Evolutionary conservation across 257 asterid species (phyloP).

Genomic region (Fraxinus excelsior): DNA sequence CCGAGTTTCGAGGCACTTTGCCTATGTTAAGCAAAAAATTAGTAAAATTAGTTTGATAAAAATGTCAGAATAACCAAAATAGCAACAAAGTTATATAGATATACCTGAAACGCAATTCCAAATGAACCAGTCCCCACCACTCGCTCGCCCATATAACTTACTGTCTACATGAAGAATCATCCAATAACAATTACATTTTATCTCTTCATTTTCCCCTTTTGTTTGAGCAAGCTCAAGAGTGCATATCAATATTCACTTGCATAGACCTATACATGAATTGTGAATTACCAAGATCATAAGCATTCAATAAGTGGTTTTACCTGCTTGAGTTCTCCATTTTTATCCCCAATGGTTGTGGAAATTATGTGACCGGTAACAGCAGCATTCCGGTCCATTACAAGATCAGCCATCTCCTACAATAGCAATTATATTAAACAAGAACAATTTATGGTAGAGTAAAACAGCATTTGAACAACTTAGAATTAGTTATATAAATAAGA

Average conservation of each 20-base stretch:
- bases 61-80: constrained; percentile 23
- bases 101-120: constrained; percentile 49
- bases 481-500: not conserved
- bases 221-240: not conserved
- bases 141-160: constrained; percentile 65
- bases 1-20: constrained; percentile 93
- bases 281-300: not conserved
- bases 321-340: constrained; percentile 97
- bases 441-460: constrained; percentile 1
- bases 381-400: constrained; percentile 66
- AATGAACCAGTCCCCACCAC: constrained; percentile 63
- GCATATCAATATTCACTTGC: not conserved
- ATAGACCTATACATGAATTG: not conserved
- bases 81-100: not conserved
- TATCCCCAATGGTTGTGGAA: constrained; percentile 90
- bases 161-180: constrained; percentile 41
- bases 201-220: not conserved
- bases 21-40: constrained; percentile 47
- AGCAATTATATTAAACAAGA: constrained; percentile 22
- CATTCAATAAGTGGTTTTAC: constrained; percentile 33
- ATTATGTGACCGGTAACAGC: constrained; percentile 93
- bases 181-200: not conserved
- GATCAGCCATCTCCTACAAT: constrained; percentile 76
- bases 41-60: not conserved
- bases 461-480: not conserved